Conservation (phyloP, 75 land plant species). For the Azolla pinnata region DNA sequence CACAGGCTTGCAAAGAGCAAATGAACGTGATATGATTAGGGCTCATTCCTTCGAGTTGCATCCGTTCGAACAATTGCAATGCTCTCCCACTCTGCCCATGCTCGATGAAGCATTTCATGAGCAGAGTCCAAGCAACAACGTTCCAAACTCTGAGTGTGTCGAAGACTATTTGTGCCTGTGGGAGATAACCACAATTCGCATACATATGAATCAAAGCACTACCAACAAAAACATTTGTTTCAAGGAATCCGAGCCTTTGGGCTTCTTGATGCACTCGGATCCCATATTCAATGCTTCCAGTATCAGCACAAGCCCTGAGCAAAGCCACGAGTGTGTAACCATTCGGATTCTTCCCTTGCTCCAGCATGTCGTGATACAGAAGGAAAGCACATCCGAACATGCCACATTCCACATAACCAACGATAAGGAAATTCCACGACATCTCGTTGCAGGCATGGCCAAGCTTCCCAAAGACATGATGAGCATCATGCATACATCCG, state of each 20-base stretch:
- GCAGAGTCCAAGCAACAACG: constrained; percentile 7
- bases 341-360: too few species aligned
- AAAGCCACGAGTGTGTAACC: too few species aligned
- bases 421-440: too few species aligned
- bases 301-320: neutral
- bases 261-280: neutral
- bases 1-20: constrained; percentile 1
- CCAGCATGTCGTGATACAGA: too few species aligned
- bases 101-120: constrained; percentile 8
- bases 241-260: neutral
- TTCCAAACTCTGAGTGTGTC: neutral
- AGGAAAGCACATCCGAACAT: too few species aligned
- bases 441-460: too few species aligned
- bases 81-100: constrained; percentile 2
- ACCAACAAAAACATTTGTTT: constrained; percentile 3
- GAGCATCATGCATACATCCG: too few species aligned
- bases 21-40: neutral
- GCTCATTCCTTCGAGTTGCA: constrained; percentile 4
- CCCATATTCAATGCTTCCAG: neutral
- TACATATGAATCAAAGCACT: constrained; percentile 6
- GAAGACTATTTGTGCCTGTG: constrained; percentile 3
- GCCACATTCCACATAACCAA: too few species aligned
- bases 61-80: constrained; percentile 5
- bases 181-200: neutral
- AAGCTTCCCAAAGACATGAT: too few species aligned